Evolutionary conservation across 1,284 basidiomycete species (phyloP).

Genomic region (Porodaedalea pini): DNA sequence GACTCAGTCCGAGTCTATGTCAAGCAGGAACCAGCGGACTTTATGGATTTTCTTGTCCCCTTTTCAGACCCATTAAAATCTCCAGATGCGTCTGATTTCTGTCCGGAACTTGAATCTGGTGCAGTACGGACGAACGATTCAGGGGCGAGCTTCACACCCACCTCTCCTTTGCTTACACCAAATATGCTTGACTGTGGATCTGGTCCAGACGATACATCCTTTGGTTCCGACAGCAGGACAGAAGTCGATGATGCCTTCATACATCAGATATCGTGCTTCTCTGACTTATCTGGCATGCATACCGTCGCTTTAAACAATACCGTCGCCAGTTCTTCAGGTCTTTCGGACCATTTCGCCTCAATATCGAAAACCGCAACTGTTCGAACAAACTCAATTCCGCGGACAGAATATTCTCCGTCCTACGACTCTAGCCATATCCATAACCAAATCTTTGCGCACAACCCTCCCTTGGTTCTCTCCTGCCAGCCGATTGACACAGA

Average conservation of each 20-base stretch:
- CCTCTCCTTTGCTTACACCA: neutral
- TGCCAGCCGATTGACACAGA: neutral
- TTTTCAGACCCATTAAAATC: neutral
- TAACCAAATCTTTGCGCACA: neutral
- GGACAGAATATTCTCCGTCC: neutral
- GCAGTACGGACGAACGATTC: neutral
- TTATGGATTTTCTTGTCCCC: conserved; percentile 2
- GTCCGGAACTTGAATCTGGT: neutral
- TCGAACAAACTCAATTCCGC: neutral
- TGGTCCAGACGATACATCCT: neutral
- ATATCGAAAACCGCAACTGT: neutral
- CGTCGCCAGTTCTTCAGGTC: neutral
- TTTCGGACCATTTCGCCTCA: neutral
- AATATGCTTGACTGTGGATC: neutral
- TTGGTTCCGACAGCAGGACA: neutral
- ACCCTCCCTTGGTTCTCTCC: neutral
- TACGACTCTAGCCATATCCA: neutral
- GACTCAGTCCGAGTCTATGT: neutral
- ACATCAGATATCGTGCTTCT: neutral
- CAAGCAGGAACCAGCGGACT: conserved; percentile 1
- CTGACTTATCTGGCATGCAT: neutral
- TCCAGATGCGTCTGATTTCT: neutral
- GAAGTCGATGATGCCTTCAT: conserved; percentile 3
- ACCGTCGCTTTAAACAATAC: neutral
- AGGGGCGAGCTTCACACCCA: neutral